These are phyloP conservation scores for Hansenula lynferdii DNA, from an alignment of 1,139 yeast species.

Conservation along the genomic window DNA sequence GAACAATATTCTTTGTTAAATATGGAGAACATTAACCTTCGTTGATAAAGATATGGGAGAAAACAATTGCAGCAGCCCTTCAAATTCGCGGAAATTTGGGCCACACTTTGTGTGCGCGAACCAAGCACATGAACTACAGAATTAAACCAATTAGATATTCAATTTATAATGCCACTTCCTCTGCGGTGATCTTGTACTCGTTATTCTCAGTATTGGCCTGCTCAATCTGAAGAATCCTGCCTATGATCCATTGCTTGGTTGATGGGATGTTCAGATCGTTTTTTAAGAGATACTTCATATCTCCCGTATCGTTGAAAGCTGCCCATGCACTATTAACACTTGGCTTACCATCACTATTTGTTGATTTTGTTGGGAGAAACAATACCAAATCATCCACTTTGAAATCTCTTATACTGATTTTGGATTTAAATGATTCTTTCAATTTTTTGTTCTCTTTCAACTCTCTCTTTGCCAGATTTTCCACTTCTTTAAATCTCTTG, in stretches of 20 bases:
- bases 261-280: constrained; percentile 22
- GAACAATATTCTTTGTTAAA: too few relatives aligned
- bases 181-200: constrained; percentile 18
- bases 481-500: constrained; percentile 84
- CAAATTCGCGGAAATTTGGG: too few relatives aligned
- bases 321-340: constrained; percentile 52
- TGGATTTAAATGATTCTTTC: constrained; percentile 43
- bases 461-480: constrained; percentile 81
- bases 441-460: constrained; percentile 67
- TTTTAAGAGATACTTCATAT: constrained; percentile 69
- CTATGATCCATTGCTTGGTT: constrained; percentile 69
- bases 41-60: too few relatives aligned
- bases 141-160: background rate
- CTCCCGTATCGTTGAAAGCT: constrained; percentile 69
- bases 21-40: too few relatives aligned
- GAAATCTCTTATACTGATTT: constrained; percentile 64
- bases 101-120: too few relatives aligned
- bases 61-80: too few relatives aligned
- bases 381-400: constrained; percentile 70
- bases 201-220: constrained; percentile 24
- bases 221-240: constrained; percentile 47
- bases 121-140: too few relatives aligned
- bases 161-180: constrained; percentile 6
- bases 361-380: constrained; percentile 66
- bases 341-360: constrained; percentile 29